phyloP scores from a whole-genome alignment of 176 grass and related monocot species.

The Eremochloa ophiuroides region DNA sequence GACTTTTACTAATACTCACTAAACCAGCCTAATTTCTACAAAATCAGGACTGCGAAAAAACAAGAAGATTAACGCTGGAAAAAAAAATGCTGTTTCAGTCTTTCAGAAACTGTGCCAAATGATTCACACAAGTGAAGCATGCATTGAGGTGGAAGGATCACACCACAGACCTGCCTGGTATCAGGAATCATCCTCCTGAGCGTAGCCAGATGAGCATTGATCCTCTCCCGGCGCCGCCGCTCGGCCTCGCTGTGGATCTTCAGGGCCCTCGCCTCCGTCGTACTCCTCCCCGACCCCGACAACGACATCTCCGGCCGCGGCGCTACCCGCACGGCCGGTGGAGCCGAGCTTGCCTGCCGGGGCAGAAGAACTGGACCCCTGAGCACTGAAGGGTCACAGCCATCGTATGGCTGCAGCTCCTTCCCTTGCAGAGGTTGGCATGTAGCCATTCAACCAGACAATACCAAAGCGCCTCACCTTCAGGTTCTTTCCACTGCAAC shows the following conservation, averaged over 20 bases:
- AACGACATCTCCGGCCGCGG: constrained; percentile 29
- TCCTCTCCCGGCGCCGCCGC: constrained; percentile 75
- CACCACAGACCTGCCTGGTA: constrained; percentile 52
- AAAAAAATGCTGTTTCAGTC: background rate
- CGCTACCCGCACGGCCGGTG: background rate
- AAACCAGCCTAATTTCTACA: background rate
- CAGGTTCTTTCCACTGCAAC: background rate
- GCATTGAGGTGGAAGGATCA: background rate
- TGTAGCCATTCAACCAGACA: constrained; percentile 26
- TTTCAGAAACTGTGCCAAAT: background rate
- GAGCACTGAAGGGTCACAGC: background rate
- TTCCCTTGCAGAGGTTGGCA: constrained; percentile 26
- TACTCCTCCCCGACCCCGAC: constrained; percentile 26
- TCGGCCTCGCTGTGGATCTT: constrained; percentile 90
- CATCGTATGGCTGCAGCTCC: background rate
- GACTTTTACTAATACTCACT: background rate
- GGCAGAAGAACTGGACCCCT: background rate
- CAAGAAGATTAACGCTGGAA: background rate
- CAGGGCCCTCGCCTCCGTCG: constrained; percentile 46
- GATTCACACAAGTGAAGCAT: background rate
- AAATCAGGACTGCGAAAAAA: background rate
- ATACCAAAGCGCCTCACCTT: background rate
- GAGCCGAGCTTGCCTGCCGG: background rate
- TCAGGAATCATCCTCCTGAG: constrained; percentile 78
- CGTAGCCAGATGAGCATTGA: constrained; percentile 70